Evolutionary conservation across 176 grass and related monocot species (phyloP).

Genomic region (Triticum monococcum): DNA sequence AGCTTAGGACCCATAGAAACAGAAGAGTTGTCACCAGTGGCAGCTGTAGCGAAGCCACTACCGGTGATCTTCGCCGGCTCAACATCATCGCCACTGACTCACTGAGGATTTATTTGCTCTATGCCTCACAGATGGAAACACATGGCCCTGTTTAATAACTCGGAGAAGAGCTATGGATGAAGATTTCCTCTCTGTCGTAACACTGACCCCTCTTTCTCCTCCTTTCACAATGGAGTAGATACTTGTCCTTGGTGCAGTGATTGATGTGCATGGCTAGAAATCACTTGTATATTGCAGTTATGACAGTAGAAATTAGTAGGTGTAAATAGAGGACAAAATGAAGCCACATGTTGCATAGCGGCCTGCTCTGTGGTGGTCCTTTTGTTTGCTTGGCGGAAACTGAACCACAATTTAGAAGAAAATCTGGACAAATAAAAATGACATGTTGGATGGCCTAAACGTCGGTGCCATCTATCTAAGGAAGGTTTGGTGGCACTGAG

Average conservation of each 20-base stretch:
- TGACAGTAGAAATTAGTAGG: neutral
- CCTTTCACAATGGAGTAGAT: neutral
- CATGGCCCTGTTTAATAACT: neutral
- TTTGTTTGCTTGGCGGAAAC: neutral
- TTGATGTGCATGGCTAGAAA: neutral
- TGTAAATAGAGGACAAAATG: neutral
- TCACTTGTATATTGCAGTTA: neutral
- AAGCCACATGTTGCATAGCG: neutral
- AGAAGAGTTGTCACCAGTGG: neutral
- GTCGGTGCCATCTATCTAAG: too few relatives aligned
- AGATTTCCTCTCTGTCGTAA: neutral
- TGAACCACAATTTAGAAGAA: neutral
- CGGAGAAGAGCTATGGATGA: neutral
- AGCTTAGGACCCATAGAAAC: slow-evolving; percentile 6
- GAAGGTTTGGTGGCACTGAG: too few relatives aligned
- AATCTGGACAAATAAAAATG: neutral
- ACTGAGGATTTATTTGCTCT: neutral
- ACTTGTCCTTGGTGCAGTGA: neutral
- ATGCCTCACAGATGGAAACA: neutral
- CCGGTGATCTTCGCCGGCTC: neutral
- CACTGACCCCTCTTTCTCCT: neutral
- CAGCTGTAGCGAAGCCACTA: neutral
- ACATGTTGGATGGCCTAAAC: too few relatives aligned
- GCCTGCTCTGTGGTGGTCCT: neutral
- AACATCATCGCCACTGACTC: neutral